Evolutionary conservation across 2,329 filamentous ascomycete genomes (phyloP).

Genomic region (Cercospora sp.): DNA sequence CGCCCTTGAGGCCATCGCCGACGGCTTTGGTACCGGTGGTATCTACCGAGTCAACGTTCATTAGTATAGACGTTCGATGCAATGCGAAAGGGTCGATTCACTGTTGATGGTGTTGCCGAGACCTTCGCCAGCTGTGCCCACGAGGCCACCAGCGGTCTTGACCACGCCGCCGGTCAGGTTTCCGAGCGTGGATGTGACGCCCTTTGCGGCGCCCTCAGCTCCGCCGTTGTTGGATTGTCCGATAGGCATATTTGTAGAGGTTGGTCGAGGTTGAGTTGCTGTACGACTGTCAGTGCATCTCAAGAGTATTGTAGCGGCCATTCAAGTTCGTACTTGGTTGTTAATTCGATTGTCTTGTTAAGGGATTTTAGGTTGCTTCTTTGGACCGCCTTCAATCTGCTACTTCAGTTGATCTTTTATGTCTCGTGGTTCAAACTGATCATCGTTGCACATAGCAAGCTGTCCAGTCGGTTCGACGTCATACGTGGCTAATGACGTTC

Average conservation of each 20-base stretch:
- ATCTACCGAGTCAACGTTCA: slow-evolving; percentile 8
- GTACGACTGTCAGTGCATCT: slow-evolving; percentile 17
- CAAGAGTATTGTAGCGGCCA: not conserved
- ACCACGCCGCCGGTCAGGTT: slow-evolving; percentile 57
- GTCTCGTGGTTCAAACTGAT: not conserved
- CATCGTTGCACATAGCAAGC: not conserved
- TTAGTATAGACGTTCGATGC: not conserved
- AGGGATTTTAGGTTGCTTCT: not conserved
- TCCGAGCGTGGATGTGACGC: slow-evolving; percentile 43
- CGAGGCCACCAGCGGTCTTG: slow-evolving; percentile 55
- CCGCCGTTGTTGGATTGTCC: slow-evolving; percentile 24
- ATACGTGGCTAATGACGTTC: slow-evolving; percentile 2
- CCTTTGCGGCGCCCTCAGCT: slow-evolving; percentile 36
- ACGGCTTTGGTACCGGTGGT: slow-evolving; percentile 49
- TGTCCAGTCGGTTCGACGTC: slow-evolving; percentile 2
- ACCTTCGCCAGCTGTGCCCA: slow-evolving; percentile 49
- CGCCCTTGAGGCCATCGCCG: slow-evolving; percentile 45
- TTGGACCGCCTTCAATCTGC: not conserved
- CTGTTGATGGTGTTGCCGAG: slow-evolving; percentile 50
- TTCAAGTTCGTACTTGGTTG: not conserved
- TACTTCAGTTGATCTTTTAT: not conserved
- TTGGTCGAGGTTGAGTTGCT: slow-evolving; percentile 17
- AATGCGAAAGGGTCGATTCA: not conserved
- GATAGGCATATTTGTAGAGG: slow-evolving; percentile 13
- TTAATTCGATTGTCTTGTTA: not conserved